Conservation (phyloP, 2,329 filamentous ascomycete genomes). For the Monosporascus sp. region DNA sequence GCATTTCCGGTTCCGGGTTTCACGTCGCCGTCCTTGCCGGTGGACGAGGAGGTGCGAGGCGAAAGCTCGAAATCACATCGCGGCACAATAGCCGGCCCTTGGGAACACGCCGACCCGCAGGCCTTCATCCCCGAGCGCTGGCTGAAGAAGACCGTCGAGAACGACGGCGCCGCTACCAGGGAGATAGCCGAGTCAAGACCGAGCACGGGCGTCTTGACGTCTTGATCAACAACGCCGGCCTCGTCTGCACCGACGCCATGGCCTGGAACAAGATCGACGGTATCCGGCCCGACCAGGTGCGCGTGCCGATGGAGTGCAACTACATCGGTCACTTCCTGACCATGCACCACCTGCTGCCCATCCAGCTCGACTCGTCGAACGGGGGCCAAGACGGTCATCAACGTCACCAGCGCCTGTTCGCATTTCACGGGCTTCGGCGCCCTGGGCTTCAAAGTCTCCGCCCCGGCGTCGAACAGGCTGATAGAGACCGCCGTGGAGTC, state of each 20-base stretch:
- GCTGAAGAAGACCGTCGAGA: slow-evolving; percentile 8
- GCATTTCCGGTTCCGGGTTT: slow-evolving; percentile 31
- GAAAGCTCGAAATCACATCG: slow-evolving; percentile 47
- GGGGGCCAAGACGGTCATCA: background rate
- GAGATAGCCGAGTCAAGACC: background rate
- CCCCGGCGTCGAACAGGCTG: background rate
- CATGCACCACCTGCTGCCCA: background rate
- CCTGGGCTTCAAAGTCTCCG: background rate
- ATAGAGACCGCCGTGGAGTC: background rate
- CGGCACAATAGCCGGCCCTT: slow-evolving; percentile 40
- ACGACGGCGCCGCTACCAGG: background rate
- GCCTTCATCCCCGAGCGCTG: slow-evolving; percentile 16
- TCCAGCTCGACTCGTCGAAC: background rate
- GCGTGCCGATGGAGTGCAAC: background rate
- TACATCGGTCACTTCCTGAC: background rate
- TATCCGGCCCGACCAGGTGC: background rate
- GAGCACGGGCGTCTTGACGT: background rate
- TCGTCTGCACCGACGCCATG: background rate
- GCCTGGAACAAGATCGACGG: background rate
- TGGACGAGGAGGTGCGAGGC: slow-evolving; percentile 37
- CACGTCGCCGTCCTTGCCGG: slow-evolving; percentile 42
- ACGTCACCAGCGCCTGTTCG: background rate
- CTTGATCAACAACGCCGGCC: background rate
- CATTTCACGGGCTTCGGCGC: background rate
- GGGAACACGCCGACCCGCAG: slow-evolving; percentile 54